Base-by-base conservation (phyloP, 2,329 filamentous ascomycete genomes). In the Claviceps sp. region DNA sequence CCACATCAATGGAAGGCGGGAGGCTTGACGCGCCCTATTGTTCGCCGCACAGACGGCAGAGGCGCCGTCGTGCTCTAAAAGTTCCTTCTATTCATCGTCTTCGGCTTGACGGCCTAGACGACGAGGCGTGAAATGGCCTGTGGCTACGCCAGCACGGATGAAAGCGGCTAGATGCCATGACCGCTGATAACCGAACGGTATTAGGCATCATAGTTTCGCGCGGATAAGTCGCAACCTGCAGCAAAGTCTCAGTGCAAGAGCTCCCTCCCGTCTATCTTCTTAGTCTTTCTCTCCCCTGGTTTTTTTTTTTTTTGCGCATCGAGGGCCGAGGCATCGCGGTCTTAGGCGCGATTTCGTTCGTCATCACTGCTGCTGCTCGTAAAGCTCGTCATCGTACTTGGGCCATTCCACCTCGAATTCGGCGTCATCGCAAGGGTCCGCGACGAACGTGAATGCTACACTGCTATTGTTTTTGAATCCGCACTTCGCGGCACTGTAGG, bases 371-470 rank as follows among this genome's bases (percentile, higher is more conserved):
- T n/a, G 51, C 47, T 57, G 49, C 11, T 59, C 64, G 9, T 65
- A 65, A 8, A 60, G 34, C 22, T 69, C 67, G 14, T 71, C 66
- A 0, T 74, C 71, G 20, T 76, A 70, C 29, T 56, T 62, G 0
- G 73, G 73, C 61, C 71, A 69, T 49, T 74, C 68, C 9, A 77
- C 73, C 40, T 70, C 60, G 53, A 77, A 77, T 22, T 63, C 62
- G 6, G 71, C 67, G 4, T 70, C 66, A 1, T 68, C 70, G 6
- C 66, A 64, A 16, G 61, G 64, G 11, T 70, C 68, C 2, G 66
- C 60, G 29, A 68, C 60, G 43, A 79, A 66, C 0, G 68, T 62
- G 60, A 81, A 79, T 0, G 77, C 77, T 16, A 80, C 61, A 0
- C 71, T 64, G 52, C 65, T 66, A 39, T 73, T 73, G 34, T 79